These are phyloP conservation scores for Colletotrichum sp. DNA, from an alignment of 2,329 filamentous ascomycete species.

Conservation along the genomic window DNA sequence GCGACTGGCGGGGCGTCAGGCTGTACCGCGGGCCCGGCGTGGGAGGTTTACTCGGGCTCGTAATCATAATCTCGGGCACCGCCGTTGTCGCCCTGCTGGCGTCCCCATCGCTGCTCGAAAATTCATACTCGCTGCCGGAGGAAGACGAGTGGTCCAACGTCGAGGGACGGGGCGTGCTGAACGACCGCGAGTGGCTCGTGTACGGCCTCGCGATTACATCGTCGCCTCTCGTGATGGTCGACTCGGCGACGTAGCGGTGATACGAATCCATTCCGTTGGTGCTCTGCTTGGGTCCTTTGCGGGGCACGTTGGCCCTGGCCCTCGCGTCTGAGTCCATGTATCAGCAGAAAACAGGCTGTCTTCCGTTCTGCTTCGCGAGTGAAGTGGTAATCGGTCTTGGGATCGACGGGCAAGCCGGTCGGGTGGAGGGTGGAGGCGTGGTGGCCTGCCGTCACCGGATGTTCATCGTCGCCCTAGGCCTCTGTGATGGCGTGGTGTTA, in stretches of 20 bases:
- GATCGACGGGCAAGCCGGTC: neutral
- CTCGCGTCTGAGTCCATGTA: constrained; percentile 18
- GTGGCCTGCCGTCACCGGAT: neutral
- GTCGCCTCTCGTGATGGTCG: neutral
- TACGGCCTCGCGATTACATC: constrained; percentile 8
- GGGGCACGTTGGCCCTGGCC: constrained; percentile 23
- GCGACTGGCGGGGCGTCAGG: neutral
- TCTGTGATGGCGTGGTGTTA: neutral
- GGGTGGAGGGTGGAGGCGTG: neutral
- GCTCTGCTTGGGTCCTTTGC: constrained; percentile 10
- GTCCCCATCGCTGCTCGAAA: neutral
- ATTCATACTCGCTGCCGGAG: neutral
- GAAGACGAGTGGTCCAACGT: neutral
- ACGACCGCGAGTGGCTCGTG: constrained; percentile 15
- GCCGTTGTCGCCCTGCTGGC: neutral
- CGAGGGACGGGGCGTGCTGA: constrained; percentile 17
- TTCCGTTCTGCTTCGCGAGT: neutral
- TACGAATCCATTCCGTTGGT: constrained; percentile 20
- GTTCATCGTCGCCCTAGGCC: constrained; percentile 3
- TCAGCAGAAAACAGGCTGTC: neutral
- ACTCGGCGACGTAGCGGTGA: constrained; percentile 20
- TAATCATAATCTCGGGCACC: constrained; percentile 12
- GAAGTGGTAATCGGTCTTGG: neutral
- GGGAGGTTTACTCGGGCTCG: neutral
- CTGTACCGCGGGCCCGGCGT: constrained; percentile 1